Base-by-base conservation (phyloP, 208 protist species). In the Acanthamoeba culbertsoni region DNA sequence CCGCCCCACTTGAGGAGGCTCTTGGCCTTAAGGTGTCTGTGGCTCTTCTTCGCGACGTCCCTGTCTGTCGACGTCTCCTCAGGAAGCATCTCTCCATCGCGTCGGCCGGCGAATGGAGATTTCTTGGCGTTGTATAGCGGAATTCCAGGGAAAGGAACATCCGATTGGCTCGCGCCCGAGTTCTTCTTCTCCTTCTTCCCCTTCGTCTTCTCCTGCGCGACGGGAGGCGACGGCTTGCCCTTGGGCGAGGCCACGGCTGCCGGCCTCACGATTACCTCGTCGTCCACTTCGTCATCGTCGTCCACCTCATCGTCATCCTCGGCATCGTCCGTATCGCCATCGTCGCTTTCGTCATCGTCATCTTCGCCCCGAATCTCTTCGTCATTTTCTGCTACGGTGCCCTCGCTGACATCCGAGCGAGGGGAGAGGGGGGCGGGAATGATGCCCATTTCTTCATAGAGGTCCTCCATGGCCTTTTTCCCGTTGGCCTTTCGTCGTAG, bases 141-240 rank as follows among this genome's bases (percentile, higher is more conserved):
- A 48, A 79, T 79, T 33, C 68, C 68, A 20, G 68, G 68, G 68
- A 79, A 79, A 20, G 68, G 68, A 26, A 33, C 14, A 33, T 12
- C 59, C 59, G 59, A 4, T 10, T 48, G 42, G 68, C 23, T 48
- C 4, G 7, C 37, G 33, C 40, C 48, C 16, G 26, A 33, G 40
- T 79, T 48, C 40, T 51, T 79, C 68, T 79, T 79, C 26, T 79
- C 68, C 68, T 51, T 79, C 68, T 79, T 79, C 4, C 68, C 68
- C 35, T 79, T 79, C 37, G 40, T 48, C 68, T 79, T 79, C 33
- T 79, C 68, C 42, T 79, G 68, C 68, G 33, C n/a, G n/a, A n/a
- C n/a, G n/a, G n/a, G 68, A 18, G 68, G 31, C 42, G 59, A 8
- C n/a, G 20, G n/a, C 59, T 37, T 37, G 59, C 28, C 7, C 59